Conservation (phyloP, 148 eudicot species). For the Drosera capensis region DNA sequence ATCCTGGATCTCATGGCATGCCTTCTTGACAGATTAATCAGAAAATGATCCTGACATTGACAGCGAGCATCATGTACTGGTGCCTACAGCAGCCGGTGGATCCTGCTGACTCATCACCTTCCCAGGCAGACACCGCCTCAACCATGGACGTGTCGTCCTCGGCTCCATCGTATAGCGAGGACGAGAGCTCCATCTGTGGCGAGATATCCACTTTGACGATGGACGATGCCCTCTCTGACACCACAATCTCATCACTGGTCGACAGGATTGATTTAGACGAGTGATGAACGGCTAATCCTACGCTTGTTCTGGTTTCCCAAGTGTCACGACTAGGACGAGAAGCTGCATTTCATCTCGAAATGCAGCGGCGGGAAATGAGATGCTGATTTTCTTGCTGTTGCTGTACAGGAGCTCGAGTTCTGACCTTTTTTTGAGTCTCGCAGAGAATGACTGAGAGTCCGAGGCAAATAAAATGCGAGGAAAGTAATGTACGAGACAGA, state of each 20-base stretch:
- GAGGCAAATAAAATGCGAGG: no score
- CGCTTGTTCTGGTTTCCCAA: no score
- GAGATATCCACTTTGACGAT: conserved; percentile 41
- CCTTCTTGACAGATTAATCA: conserved; percentile 46
- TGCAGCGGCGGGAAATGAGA: no score
- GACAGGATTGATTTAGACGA: conserved; percentile 23
- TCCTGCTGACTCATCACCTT: conserved; percentile 35
- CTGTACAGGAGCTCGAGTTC: no score
- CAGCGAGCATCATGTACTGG: conserved; percentile 91
- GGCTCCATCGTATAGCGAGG: conserved; percentile 44
- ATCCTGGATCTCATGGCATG: background rate
- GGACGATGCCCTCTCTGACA: conserved; percentile 54
- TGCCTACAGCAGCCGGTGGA: conserved; percentile 57
- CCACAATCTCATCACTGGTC: conserved; percentile 26
- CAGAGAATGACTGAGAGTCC: no score
- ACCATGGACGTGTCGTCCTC: conserved; percentile 39
- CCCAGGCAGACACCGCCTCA: conserved; percentile 26
- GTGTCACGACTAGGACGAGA: no score
- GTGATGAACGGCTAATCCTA: no score
- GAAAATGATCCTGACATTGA: conserved; percentile 76
- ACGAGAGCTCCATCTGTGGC: conserved; percentile 43
- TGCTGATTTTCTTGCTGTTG: no score
- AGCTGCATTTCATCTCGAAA: no score
- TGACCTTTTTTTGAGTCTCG: no score
- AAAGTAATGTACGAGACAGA: no score